Conservation (phyloP, 805 yeast species). For the Starmera dryadoides region DNA sequence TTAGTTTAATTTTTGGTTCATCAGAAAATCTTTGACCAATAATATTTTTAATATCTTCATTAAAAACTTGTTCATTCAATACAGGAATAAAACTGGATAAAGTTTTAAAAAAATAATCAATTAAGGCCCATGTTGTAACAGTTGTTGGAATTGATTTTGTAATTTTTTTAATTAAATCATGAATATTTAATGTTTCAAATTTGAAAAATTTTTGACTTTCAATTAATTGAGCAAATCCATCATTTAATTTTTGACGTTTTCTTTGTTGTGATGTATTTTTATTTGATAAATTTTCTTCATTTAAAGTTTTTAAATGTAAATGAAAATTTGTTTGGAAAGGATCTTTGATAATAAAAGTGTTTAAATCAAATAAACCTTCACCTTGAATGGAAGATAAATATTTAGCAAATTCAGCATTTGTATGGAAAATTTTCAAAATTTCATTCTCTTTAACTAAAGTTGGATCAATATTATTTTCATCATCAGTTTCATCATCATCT, state of each 20-base stretch:
- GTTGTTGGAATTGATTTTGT: constrained; percentile 44
- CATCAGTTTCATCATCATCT: not conserved
- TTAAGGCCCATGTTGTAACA: constrained; percentile 45
- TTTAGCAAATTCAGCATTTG: constrained; percentile 8
- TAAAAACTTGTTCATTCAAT: constrained; percentile 46
- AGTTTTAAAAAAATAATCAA: constrained; percentile 40
- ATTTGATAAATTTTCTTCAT: constrained; percentile 1
- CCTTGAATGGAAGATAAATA: constrained; percentile 8
- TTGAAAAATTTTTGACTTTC: constrained; percentile 12
- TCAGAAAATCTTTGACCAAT: constrained; percentile 31
- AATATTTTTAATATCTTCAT: constrained; percentile 29
- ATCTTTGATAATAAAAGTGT: constrained; percentile 13
- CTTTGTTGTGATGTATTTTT: constrained; percentile 1
- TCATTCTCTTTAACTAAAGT: constrained; percentile 9
- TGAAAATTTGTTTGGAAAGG: constrained; percentile 7
- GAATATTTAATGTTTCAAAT: constrained; percentile 8
- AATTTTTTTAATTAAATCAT: constrained; percentile 16
- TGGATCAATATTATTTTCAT: constrained; percentile 11
- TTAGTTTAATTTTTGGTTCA: constrained; percentile 20
- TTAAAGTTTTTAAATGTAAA: constrained; percentile 7
- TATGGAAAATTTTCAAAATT: constrained; percentile 8
- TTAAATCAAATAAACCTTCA: constrained; percentile 15
- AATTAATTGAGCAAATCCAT: constrained; percentile 6
- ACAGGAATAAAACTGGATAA: constrained; percentile 53
- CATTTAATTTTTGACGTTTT: constrained; percentile 1